These are phyloP conservation scores for Naumovozyma dairenensis DNA, from an alignment of 805 yeast species.

Conservation along the genomic window DNA sequence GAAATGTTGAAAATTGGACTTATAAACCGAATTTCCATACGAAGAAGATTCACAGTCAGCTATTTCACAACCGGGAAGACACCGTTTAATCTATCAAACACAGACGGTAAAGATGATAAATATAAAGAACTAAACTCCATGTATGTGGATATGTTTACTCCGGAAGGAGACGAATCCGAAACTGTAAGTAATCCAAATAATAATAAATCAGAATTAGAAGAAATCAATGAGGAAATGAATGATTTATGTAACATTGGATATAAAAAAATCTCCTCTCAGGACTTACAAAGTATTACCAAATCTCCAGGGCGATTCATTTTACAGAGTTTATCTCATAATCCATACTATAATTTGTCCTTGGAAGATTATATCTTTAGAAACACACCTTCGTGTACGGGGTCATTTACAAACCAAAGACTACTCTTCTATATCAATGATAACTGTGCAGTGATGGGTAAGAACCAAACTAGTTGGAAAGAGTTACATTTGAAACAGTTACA, in stretches of 20 bases:
- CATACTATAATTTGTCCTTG: slow-evolving; percentile 66
- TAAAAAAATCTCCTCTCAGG: slow-evolving; percentile 7
- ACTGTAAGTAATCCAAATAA: no score
- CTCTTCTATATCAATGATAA: slow-evolving; percentile 68
- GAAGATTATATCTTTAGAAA: slow-evolving; percentile 68
- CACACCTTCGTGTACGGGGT: slow-evolving; percentile 37
- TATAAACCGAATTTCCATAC: no score
- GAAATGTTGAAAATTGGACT: no score
- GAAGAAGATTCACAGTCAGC: no score
- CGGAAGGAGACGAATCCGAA: neutral
- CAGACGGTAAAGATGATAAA: slow-evolving; percentile 16
- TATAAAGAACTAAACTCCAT: slow-evolving; percentile 28
- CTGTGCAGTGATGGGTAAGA: slow-evolving; percentile 90
- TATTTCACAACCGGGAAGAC: no score
- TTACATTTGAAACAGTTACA: slow-evolving; percentile 50
- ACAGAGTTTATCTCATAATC: slow-evolving; percentile 40
- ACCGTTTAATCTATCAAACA: slow-evolving; percentile 19
- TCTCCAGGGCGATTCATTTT: slow-evolving; percentile 53
- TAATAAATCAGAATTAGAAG: slow-evolving; percentile 23
- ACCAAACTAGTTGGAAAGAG: slow-evolving; percentile 93
- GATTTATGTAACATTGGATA: slow-evolving; percentile 20
- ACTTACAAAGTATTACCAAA: slow-evolving; percentile 19
- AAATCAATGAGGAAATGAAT: slow-evolving; percentile 27
- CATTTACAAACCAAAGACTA: slow-evolving; percentile 39
- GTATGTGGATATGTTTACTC: slow-evolving; percentile 30